A percentile compares a stretch with the other conserved stretches of the same genome.
phyloP scores from a whole-genome alignment of 257 asterid genomes.

The Ophiorrhiza pumila region DNA sequence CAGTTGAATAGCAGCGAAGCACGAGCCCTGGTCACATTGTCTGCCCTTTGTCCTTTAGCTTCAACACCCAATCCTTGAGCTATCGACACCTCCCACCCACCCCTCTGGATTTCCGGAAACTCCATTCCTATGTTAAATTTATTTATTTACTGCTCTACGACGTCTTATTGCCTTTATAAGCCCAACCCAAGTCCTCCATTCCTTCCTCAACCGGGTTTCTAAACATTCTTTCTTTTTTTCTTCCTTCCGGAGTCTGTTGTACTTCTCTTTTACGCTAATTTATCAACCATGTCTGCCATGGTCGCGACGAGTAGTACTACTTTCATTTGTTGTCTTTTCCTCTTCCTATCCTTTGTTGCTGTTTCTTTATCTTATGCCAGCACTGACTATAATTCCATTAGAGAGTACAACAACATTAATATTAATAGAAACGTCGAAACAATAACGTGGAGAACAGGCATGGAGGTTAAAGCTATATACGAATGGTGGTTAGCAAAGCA shows the following conservation, averaged over 20 bases:
- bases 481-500: conserved; percentile 58
- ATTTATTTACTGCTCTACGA: too few relatives aligned
- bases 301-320: background rate
- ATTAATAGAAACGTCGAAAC: background rate
- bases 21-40: background rate
- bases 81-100: background rate
- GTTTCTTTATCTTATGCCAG: conserved; percentile 34
- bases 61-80: too few relatives aligned
- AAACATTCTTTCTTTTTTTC: background rate
- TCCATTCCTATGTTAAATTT: background rate
- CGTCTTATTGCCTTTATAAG: conserved; percentile 12
- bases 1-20: background rate
- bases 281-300: conserved; percentile 49
- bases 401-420: conserved; percentile 9
- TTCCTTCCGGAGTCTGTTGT: background rate
- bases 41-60: too few relatives aligned
- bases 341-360: conserved; percentile 32
- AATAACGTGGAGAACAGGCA: conserved; percentile 24
- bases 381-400: conserved; percentile 19
- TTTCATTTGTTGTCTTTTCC: conserved; percentile 21
- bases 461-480: conserved; percentile 43
- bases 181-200: background rate
- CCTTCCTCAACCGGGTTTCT: conserved; percentile 5
- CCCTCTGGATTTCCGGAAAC: background rate
- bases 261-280: background rate